Conservation (phyloP, 176 grass and related monocot genomes). For the Aechmea fasciata region DNA sequence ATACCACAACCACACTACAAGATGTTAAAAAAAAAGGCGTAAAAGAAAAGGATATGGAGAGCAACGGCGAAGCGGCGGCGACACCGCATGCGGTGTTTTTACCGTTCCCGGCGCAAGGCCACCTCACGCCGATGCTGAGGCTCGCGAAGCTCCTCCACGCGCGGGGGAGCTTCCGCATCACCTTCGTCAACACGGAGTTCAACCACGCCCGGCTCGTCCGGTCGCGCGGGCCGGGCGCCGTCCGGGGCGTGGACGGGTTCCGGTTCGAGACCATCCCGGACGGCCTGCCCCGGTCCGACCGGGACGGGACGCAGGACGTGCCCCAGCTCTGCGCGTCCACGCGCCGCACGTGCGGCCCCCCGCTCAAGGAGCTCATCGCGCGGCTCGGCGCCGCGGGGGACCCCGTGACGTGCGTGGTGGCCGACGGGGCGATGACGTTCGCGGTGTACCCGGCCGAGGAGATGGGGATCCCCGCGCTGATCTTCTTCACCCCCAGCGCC, state of each 20-base stretch:
- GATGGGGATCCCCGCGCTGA: constrained; percentile 29
- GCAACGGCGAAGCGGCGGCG: background rate
- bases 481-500: constrained; percentile 49
- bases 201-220: constrained; percentile 53
- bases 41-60: constrained; percentile 1
- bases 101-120: constrained; percentile 68
- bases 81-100: constrained; percentile 39
- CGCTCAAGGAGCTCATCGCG: constrained; percentile 25
- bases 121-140: constrained; percentile 54
- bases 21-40: background rate
- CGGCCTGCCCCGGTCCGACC: constrained; percentile 36
- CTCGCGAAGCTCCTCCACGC: constrained; percentile 43
- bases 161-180: constrained; percentile 41
- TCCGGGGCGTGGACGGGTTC: constrained; percentile 22
- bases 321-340: constrained; percentile 45
- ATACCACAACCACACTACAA: background rate
- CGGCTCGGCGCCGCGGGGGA: constrained; percentile 18
- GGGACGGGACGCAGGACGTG: constrained; percentile 53
- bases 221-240: constrained; percentile 14
- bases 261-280: constrained; percentile 50
- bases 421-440: constrained; percentile 48
- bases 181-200: constrained; percentile 58
- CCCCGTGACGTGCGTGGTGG: constrained; percentile 46
- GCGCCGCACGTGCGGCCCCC: constrained; percentile 18
- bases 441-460: constrained; percentile 43